These are phyloP conservation scores for Aureobasidium mangrovei DNA, from an alignment of 2,329 filamentous ascomycete species.

Conservation along the genomic window DNA sequence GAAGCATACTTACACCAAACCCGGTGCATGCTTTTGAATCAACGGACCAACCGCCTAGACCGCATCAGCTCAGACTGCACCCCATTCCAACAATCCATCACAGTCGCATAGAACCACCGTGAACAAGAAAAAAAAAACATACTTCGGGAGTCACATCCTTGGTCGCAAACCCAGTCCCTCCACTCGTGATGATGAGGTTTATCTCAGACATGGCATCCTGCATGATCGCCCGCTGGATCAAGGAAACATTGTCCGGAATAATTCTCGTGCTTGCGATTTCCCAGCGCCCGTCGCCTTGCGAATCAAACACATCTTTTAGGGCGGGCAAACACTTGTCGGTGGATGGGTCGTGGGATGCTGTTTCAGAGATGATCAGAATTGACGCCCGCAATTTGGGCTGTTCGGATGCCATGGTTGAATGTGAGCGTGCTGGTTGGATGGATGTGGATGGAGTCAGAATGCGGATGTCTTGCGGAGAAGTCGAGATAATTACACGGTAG, in stretches of 20 bases:
- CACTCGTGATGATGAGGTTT: constrained; percentile 79
- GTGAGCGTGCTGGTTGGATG: not conserved
- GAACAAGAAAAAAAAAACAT: constrained; percentile 19
- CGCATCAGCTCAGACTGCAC: not conserved
- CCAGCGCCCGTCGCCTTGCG: constrained; percentile 57
- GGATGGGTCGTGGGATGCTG: constrained; percentile 68
- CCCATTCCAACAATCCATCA: not conserved
- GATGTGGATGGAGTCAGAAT: not conserved
- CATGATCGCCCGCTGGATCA: constrained; percentile 67
- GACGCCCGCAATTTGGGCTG: constrained; percentile 56
- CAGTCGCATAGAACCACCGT: not conserved
- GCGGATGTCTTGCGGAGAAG: not conserved
- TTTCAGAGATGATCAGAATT: constrained; percentile 84
- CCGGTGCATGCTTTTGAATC: constrained; percentile 77
- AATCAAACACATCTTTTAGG: constrained; percentile 57
- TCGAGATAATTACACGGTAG: not conserved
- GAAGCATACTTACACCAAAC: constrained; percentile 57
- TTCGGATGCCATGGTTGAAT: not conserved
- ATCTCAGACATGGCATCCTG: constrained; percentile 40
- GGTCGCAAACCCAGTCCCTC: constrained; percentile 84
- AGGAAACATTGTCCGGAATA: constrained; percentile 63
- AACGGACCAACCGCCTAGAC: constrained; percentile 65
- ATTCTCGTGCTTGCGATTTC: constrained; percentile 59
- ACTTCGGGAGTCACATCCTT: constrained; percentile 86
- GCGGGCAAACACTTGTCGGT: constrained; percentile 64